Conservation (phyloP, 2,329 filamentous ascomycete genomes). For the Epichloe amarillans region DNA sequence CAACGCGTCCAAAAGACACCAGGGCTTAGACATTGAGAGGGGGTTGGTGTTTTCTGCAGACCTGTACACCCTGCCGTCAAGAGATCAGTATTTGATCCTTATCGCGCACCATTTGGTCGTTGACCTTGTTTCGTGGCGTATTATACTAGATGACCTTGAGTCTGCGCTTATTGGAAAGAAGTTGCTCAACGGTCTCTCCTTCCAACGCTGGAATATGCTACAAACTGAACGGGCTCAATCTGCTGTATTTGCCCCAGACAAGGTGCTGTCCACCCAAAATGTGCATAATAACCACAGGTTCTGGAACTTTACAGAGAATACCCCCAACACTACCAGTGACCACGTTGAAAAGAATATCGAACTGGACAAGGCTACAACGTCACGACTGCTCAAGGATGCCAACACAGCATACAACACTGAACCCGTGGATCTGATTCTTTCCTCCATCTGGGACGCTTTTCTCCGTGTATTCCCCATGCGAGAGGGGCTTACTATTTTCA, state of each 20-base stretch:
- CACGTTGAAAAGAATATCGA: background rate
- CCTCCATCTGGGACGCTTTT: slow-evolving; percentile 17
- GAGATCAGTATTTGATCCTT: slow-evolving; percentile 17
- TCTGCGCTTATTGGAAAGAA: slow-evolving; percentile 16
- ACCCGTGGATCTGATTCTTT: slow-evolving; percentile 20
- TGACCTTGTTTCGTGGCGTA: slow-evolving; percentile 33
- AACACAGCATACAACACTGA: slow-evolving; percentile 16
- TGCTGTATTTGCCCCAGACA: background rate
- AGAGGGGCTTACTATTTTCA: slow-evolving; percentile 16
- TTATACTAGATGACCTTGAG: slow-evolving; percentile 30
- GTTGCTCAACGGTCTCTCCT: slow-evolving; percentile 12
- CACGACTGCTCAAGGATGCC: slow-evolving; percentile 2
- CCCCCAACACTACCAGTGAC: background rate
- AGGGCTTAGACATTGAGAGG: slow-evolving; percentile 1
- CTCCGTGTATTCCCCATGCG: slow-evolving; percentile 13
- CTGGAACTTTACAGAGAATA: background rate
- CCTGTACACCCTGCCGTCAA: background rate
- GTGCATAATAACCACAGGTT: background rate
- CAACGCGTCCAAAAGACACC: background rate
- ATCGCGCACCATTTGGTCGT: slow-evolving; percentile 25
- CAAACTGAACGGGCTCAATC: slow-evolving; percentile 17
- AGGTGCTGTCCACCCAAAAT: background rate
- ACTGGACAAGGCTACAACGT: slow-evolving; percentile 2
- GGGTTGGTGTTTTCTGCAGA: slow-evolving; percentile 7
- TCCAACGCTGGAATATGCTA: slow-evolving; percentile 23